Evolutionary conservation across 2,329 filamentous ascomycete species (phyloP), one percentile per base, ranked within the genome.

Genomic region (Fusarium mangiferae): DNA sequence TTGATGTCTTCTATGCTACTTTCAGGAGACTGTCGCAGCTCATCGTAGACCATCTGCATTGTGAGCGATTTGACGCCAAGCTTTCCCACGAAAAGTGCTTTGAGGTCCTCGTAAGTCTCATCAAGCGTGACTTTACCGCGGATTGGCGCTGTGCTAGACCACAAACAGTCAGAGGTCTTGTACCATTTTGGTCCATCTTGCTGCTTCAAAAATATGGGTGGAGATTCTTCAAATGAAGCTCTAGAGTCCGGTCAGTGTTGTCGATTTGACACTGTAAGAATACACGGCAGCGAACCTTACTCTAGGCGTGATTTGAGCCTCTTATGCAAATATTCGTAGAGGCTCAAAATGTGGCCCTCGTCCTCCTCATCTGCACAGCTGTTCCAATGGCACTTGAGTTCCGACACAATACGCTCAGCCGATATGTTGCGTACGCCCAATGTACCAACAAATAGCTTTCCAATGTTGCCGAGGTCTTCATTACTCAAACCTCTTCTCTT

Each of bases 31-130:
- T 71, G 61, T 6, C 33, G 49, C 12, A 76, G 36, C 33, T 76
- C 68, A 42, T 75, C 68, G 10, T 76, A 76, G 18, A 75, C 64
- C 66, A 76, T 72, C 15, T 73, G 71, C 15, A 72, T 39, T 3
- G 63, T 75, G 1, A 70, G 61, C 3, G 62, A 45, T 24, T 66
- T 74, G 1, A 76, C 68, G 1, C 74, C 68, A 10, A 75, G 36
- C 13, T 48, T 54, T 12, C 30, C 24, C 8, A 75, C 46, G 30
- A 76, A 76, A 26, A 76, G 62, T 22, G 17, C 22, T 6, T 66
- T 30, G 0, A 59, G 18, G 7, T 30, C 48, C 14, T 68, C 60
- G 9, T 61, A 76, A 3, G n/a, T 36, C 6, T 55, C 61, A 10
- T 74, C 68, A 6, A 75, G 41, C 7, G 45, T 66, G 3, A 24